Evolutionary conservation across 768 basidiomycete genomes (phyloP), one percentile per base, ranked within the genome.

Genomic region (Boletus vermiculosoides): DNA sequence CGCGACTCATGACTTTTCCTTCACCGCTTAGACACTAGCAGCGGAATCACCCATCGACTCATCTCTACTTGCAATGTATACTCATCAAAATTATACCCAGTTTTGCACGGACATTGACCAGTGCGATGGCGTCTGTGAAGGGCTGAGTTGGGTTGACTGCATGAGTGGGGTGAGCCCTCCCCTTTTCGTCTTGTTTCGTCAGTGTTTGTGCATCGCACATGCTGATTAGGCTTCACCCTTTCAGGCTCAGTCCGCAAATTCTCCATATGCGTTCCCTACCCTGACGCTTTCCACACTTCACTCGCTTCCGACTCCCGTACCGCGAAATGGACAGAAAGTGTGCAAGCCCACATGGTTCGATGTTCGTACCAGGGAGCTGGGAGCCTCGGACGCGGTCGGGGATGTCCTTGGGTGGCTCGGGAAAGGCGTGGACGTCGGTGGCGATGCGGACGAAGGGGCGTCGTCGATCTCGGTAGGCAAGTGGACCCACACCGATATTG

Each of bases 1-100:
- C 4, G 8, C 16, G 16, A 48, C 52, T 57, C 16, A 64, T 34
- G 12, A 20, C 5, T n/a, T 34, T 54, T 30, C 10, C 25, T 20
- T 23, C 16, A 5, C 28, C 31, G 5, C 44, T 2, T 55, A 94
- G 93, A 69, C 70, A 12, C 73, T 98, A 4, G 90, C 89, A 66
- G 83, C 87, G 1, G 88, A 93, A 67, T 90, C 90, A 0, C 94
- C 96, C 0, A 88, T 98, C 53, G 97, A 99, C 72, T 85, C 92
- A 1, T 92, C 91, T 2, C 76, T 98, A 2, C 89, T 94, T 59
- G 87, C 88, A 3, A 72, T 96, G 8, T 99, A 98, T 68, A 78
- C 95, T 10, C 97, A 99, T 63, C 94, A 98, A 71, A 98, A 97
- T 67, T 93, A 95, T 63, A 81, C 87, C 0, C 86, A 88, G 54